Evolutionary conservation across 129 eudicot genomes (phyloP).

Genomic region (Tagetes erecta): DNA sequence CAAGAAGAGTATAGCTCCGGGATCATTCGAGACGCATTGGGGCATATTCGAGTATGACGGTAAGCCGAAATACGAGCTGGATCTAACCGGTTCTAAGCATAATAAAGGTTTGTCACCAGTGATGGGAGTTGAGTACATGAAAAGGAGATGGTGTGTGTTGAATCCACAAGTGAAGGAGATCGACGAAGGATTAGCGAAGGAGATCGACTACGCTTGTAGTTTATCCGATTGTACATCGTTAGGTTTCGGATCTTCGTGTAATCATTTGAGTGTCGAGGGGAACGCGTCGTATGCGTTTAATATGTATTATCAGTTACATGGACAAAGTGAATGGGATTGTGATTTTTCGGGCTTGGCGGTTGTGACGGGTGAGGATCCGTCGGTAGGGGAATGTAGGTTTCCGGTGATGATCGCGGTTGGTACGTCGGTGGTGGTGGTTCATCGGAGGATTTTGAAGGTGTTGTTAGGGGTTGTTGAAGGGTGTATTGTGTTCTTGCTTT

Average conservation of each 20-base stretch:
- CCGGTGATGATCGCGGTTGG: constrained; percentile 81
- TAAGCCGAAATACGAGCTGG: constrained; percentile 75
- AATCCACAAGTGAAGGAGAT: constrained; percentile 50
- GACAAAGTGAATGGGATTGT: constrained; percentile 71
- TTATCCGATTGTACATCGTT: constrained; percentile 79
- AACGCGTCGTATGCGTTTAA: constrained; percentile 90
- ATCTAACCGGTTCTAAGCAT: constrained; percentile 40
- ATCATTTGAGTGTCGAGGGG: constrained; percentile 39
- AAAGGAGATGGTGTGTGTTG: constrained; percentile 71
- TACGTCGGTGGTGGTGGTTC: constrained; percentile 45
- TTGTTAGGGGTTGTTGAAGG: constrained; percentile 53
- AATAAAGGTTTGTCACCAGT: constrained; percentile 55
- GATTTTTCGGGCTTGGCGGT: constrained; percentile 69
- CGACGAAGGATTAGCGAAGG: constrained; percentile 57
- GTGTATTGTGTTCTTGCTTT: constrained; percentile 66
- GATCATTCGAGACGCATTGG: constrained; percentile 92
- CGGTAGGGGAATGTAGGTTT: constrained; percentile 60
- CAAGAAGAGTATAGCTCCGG: constrained; percentile 78
- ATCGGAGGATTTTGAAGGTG: constrained; percentile 45
- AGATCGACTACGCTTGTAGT: constrained; percentile 80
- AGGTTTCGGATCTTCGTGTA: constrained; percentile 86
- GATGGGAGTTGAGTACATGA: constrained; percentile 60
- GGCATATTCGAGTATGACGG: constrained; percentile 93
- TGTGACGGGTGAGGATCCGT: constrained; percentile 69
- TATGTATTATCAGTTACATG: constrained; percentile 82